phyloP scores from a whole-genome alignment of 108 stramenopile species.

The Discostella pseudostelligera region DNA sequence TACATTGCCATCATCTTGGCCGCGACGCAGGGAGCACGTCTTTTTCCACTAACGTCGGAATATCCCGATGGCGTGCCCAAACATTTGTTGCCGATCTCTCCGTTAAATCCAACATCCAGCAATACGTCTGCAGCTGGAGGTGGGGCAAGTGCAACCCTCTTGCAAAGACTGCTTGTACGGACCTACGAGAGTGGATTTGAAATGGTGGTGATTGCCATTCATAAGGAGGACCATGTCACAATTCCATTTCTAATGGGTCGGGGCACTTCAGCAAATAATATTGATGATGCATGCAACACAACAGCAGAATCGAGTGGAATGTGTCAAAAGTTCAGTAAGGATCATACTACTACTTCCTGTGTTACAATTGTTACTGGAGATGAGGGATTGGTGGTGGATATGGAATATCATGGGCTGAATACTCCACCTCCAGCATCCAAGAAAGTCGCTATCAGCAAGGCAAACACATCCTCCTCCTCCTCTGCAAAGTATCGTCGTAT shows the following conservation, averaged over 20 bases:
- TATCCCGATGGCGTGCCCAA: constrained; percentile 52
- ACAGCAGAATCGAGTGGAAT: not conserved
- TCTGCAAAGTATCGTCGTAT: not conserved
- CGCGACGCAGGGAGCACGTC: constrained; percentile 60
- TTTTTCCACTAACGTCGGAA: constrained; percentile 72
- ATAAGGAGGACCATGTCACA: constrained; percentile 53
- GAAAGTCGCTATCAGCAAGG: not conserved
- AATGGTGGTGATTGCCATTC: constrained; percentile 55
- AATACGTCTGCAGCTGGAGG: constrained; percentile 6
- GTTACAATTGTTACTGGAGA: not conserved
- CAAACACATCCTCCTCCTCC: not conserved
- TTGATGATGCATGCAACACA: too few species aligned
- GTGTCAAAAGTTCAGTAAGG: constrained; percentile 6
- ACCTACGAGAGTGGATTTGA: constrained; percentile 36
- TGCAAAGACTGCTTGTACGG: constrained; percentile 45
- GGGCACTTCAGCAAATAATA: not conserved
- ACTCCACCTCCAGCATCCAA: not conserved
- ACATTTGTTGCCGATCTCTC: constrained; percentile 59
- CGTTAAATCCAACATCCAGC: constrained; percentile 10
- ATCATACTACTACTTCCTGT: not conserved
- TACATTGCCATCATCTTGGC: constrained; percentile 71
- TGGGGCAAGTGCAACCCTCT: constrained; percentile 48
- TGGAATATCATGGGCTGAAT: not conserved
- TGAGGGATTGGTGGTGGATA: constrained; percentile 5
- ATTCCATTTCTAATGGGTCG: constrained; percentile 34